Conservation (phyloP, 306 rosid genomes). For the Alnus glutinosa region DNA sequence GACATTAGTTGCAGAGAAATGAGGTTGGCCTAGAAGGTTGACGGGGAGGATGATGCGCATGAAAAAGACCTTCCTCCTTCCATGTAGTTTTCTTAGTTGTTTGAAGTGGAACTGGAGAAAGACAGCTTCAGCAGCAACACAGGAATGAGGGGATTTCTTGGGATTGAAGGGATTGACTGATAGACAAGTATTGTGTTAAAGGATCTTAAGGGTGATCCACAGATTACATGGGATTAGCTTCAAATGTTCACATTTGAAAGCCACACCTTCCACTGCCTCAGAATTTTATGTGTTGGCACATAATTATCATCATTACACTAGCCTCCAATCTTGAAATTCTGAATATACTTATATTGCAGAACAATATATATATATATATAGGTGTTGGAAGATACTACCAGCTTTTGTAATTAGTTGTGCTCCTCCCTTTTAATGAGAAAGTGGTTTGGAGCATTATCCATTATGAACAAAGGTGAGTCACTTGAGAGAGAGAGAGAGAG, state of each 20-base stretch:
- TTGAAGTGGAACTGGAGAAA: conserved; percentile 72
- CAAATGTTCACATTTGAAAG: conserved; percentile 30
- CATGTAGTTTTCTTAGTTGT: conserved; percentile 63
- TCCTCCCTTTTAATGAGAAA: background rate
- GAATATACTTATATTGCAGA: too few relatives aligned
- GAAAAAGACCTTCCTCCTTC: conserved; percentile 75
- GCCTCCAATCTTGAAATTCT: too few relatives aligned
- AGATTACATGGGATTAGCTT: conserved; percentile 13
- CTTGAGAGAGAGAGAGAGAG: too few relatives aligned
- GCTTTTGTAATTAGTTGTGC: too few relatives aligned
- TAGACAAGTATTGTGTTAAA: conserved; percentile 26
- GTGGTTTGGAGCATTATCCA: too few relatives aligned
- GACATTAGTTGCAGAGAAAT: conserved; percentile 29
- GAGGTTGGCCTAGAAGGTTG: conserved; percentile 27
- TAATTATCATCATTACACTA: background rate
- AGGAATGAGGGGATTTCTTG: conserved; percentile 43
- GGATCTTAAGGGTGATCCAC: conserved; percentile 6
- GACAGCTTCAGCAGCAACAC: conserved; percentile 36
- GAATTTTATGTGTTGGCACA: conserved; percentile 31
- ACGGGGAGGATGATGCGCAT: conserved; percentile 44
- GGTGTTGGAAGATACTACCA: too few relatives aligned
- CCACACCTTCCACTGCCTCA: conserved; percentile 34
- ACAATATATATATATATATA: too few relatives aligned
- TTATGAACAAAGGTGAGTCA: too few relatives aligned
- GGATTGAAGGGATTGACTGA: conserved; percentile 48